These are phyloP conservation scores for Mortierella hygrophila DNA, from an alignment of 192 early-diverging fungal species.

Conservation along the genomic window DNA sequence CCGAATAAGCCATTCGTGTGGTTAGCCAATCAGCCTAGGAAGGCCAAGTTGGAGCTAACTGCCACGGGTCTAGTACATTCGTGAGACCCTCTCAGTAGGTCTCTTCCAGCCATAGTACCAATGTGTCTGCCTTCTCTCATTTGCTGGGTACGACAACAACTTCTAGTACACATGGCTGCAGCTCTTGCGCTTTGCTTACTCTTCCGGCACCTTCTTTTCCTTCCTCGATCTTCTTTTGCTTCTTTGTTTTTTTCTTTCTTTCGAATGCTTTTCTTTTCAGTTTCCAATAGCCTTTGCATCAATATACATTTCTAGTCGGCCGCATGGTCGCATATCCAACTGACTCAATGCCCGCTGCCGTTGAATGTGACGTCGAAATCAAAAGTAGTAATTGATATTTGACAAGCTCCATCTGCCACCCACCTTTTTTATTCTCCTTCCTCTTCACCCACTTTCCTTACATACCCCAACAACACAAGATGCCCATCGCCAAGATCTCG, in stretches of 20 bases:
- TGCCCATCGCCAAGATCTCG: constrained; percentile 86
- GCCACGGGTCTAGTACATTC: neutral
- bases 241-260: neutral
- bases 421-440: neutral
- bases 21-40: neutral
- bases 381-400: neutral
- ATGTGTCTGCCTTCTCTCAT: neutral
- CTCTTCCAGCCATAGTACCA: neutral
- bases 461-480: constrained; percentile 55
- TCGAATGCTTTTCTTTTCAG: neutral
- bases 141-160: too few relatives aligned
- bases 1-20: neutral
- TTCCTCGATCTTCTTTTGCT: neutral
- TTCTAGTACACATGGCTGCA: too few relatives aligned
- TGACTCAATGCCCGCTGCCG: too few relatives aligned
- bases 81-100: neutral
- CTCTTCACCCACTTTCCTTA: neutral
- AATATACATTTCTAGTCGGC: too few relatives aligned
- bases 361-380: too few relatives aligned
- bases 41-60: neutral
- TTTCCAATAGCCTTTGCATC: neutral
- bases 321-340: too few relatives aligned
- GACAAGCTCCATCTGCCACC: too few relatives aligned
- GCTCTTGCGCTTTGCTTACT: neutral
- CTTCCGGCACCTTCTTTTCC: neutral